Conservation (phyloP, 495 filamentous ascomycete genomes). For the Rhizodiscina lignyota region DNA sequence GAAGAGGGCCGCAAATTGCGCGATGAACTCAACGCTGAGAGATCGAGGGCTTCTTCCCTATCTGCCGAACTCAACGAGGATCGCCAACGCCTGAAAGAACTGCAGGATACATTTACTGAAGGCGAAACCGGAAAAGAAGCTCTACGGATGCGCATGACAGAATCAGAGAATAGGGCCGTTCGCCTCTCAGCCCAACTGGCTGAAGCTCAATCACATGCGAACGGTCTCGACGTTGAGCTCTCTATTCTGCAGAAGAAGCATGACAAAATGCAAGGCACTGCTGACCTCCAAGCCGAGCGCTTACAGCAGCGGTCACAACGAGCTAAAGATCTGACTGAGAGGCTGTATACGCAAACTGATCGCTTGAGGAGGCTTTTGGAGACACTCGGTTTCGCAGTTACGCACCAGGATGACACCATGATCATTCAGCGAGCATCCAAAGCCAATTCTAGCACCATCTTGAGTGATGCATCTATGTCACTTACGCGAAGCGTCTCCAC, state of each 20-base stretch:
- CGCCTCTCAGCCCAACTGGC: slow-evolving; percentile 46
- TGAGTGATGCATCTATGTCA: slow-evolving; percentile 32
- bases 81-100: slow-evolving; percentile 41
- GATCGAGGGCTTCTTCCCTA: slow-evolving; percentile 37
- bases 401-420: slow-evolving; percentile 56
- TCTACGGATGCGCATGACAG: slow-evolving; percentile 49
- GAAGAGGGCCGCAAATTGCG: slow-evolving; percentile 16
- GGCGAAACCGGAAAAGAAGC: slow-evolving; percentile 69
- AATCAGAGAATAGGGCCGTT: slow-evolving; percentile 48
- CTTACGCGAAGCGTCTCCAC: slow-evolving; percentile 7
- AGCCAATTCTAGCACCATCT: slow-evolving; percentile 35
- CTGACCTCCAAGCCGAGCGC: slow-evolving; percentile 24
- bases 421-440: slow-evolving; percentile 59
- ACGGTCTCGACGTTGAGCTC: slow-evolving; percentile 48
- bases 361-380: slow-evolving; percentile 65
- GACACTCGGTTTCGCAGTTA: slow-evolving; percentile 64
- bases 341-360: slow-evolving; percentile 62
- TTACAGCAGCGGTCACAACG: slow-evolving; percentile 47
- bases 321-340: slow-evolving; percentile 67
- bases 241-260: slow-evolving; percentile 32
- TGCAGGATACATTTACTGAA: slow-evolving; percentile 53
- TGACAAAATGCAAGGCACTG: slow-evolving; percentile 35
- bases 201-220: slow-evolving; percentile 45
- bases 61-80: slow-evolving; percentile 50
- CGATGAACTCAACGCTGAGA: slow-evolving; percentile 34